Conservation (phyloP, 1,284 basidiomycete genomes). For the Ustilago loliicola region DNA sequence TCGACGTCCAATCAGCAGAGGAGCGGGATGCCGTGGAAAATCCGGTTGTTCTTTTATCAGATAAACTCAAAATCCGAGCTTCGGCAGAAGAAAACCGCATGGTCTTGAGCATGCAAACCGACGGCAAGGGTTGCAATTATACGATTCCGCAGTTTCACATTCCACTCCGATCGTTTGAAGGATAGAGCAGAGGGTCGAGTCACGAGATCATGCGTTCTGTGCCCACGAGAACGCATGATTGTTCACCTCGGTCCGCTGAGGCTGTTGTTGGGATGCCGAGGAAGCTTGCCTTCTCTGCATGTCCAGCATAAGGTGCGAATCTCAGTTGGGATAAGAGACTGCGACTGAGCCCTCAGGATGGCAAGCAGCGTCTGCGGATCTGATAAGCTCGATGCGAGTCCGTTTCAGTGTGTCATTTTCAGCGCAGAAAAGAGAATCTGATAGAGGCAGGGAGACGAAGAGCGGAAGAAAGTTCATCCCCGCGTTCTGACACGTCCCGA, state of each 20-base stretch:
- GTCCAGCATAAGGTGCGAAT: no score
- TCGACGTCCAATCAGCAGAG: neutral
- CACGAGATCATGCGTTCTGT: neutral
- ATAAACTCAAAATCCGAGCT: neutral
- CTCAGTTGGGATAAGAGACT: no score
- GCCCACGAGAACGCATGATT: neutral
- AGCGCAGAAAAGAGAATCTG: neutral
- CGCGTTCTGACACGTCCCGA: neutral
- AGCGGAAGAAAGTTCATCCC: conserved; percentile 9
- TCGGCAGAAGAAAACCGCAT: neutral
- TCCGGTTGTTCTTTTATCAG: conserved; percentile 3
- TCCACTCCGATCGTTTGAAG: neutral
- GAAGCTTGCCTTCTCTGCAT: neutral
- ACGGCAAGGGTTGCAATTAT: neutral
- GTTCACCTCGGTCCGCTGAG: neutral
- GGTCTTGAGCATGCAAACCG: neutral
- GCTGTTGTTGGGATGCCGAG: neutral
- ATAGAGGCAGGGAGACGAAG: neutral
- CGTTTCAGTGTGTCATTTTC: neutral
- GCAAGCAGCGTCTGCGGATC: conserved; percentile 7
- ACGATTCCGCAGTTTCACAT: neutral
- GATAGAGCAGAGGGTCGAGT: neutral
- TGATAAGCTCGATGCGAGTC: conserved; percentile 5
- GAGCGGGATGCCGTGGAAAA: neutral
- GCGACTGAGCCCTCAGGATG: no score